Percentiles rank a stretch among this genome's conserved stretches.
These are phyloP conservation scores for Actinomucor elegans DNA, from an alignment of 371 early-diverging fungal species.

Conservation along the genomic window DNA sequence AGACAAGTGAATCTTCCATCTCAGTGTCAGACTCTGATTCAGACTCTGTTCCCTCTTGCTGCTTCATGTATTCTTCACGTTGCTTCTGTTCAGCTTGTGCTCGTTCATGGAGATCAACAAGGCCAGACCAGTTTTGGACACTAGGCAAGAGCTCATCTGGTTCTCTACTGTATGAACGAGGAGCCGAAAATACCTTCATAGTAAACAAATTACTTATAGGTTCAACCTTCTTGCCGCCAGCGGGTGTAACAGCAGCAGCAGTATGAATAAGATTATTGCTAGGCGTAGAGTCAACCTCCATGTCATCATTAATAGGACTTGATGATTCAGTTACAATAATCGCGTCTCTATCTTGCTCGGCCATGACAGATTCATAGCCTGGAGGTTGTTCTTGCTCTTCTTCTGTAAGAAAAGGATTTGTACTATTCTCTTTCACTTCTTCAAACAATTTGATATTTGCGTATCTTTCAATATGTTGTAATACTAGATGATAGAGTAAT, in stretches of 20 bases:
- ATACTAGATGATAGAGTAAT: slow-evolving; percentile 28
- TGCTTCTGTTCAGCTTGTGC: slow-evolving; percentile 14
- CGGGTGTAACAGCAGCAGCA: slow-evolving; percentile 46
- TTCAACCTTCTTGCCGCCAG: slow-evolving; percentile 35
- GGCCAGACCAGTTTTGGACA: background rate
- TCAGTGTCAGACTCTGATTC: slow-evolving; percentile 8
- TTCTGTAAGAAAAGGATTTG: background rate
- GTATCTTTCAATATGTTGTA: slow-evolving; percentile 38
- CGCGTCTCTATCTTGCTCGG: background rate
- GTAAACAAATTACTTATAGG: slow-evolving; percentile 44
- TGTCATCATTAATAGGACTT: background rate
- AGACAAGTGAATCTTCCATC: slow-evolving; percentile 13
- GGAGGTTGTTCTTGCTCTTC: background rate
- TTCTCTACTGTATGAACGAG: slow-evolving; percentile 2
- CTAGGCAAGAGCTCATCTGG: slow-evolving; percentile 17
- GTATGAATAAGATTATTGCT: slow-evolving; percentile 34
- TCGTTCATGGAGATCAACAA: slow-evolving; percentile 20
- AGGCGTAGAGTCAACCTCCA: slow-evolving; percentile 15
- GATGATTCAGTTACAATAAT: background rate
- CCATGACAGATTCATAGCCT: background rate
- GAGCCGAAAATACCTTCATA: slow-evolving; percentile 37
- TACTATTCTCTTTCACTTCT: slow-evolving; percentile 20
- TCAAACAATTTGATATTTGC: slow-evolving; percentile 43
- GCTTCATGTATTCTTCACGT: slow-evolving; percentile 14
- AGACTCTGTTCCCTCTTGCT: background rate